Percentiles rank a stretch among this genome's conserved stretches.
phyloP scores from a whole-genome alignment of 352 stramenopile species.

The Phytophthora crassamura region DNA sequence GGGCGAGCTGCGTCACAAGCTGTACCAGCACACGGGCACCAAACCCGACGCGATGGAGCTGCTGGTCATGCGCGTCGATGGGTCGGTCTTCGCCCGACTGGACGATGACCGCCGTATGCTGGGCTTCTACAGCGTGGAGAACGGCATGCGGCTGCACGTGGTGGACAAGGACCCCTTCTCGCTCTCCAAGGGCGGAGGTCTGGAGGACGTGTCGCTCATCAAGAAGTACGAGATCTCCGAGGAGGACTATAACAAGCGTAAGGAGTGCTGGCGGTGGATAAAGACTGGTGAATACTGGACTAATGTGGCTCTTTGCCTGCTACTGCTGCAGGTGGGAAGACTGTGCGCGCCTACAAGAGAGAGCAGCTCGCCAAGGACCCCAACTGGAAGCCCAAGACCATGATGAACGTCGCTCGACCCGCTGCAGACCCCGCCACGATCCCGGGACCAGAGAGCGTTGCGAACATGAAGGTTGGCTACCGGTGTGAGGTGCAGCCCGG shows the following conservation, averaged over 20 bases:
- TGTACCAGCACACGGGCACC: conserved; percentile 97
- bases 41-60: conserved; percentile 91
- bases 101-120: conserved; percentile 88
- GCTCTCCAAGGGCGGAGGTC: conserved; percentile 92
- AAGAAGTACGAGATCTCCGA: conserved; percentile 99
- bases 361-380: conserved; percentile 96
- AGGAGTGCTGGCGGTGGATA: conserved; percentile 8
- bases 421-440: conserved; percentile 46
- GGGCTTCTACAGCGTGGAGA: conserved; percentile 92
- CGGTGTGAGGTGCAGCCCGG: conserved; percentile 98
- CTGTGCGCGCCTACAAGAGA: conserved; percentile 96
- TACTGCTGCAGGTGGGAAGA: conserved; percentile 89
- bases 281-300: neutral
- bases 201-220: conserved; percentile 97
- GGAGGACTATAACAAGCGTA: conserved; percentile 98
- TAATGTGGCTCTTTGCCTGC: conserved; percentile 3
- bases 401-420: conserved; percentile 58
- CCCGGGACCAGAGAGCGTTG: conserved; percentile 75
- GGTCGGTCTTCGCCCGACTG: conserved; percentile 51
- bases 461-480: conserved; percentile 89
- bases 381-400: conserved; percentile 93
- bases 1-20: conserved; percentile 89
- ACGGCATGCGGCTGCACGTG: conserved; percentile 95
- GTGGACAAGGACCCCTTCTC: conserved; percentile 98
- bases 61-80: conserved; percentile 63